Evolutionary conservation across 2,329 filamentous ascomycete species (phyloP), one percentile per base, ranked within the genome.

Genomic region (Aciculosporium take): DNA sequence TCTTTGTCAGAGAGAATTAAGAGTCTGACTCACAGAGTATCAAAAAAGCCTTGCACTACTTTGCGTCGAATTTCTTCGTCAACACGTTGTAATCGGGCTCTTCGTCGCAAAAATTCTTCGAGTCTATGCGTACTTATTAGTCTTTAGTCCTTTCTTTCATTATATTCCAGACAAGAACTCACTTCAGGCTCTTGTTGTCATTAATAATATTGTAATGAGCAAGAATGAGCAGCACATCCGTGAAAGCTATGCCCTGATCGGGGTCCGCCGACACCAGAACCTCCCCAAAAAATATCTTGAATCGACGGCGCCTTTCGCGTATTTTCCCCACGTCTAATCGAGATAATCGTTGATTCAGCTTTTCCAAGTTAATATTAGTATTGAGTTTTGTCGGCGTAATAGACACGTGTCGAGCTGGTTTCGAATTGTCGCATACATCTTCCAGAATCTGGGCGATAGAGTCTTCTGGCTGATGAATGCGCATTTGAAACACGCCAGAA

Each of bases 201-300:
- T 81, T 94, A 58, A 98, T 98, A 55, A 98, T 87, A 55, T 96
- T 98, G 70, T 98, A 94, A 61, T 98, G 91, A 27, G 93, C 89
- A 43, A 98, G 69, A 46, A 94, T 93, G 82, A 98, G 91, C 39
- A 98, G 70, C 18, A 95, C 81, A 6, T 82, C 81, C 3, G 86
- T 91, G 59, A 98, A 98, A 1, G 84, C 81, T 45, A 98, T 93
- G 37, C 91, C 91, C 47, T 76, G 75, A 53, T 93, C 85, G 1
- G 81, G 83, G 58, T 98, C 88, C 4, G 88, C 86, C 4, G 87
- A 89, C 5, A 95, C 86, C 60, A 96, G 76, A 17, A 96, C 84
- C 64, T 98, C 93, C 60, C 96, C 88, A 55, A 86, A 98, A 60
- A 98, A 98, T n/a, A 82, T 73, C 52, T 94, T 94, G 68, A 93